These are phyloP conservation scores for Pichia sporocuriosa DNA, from an alignment of 805 yeast genomes.

Conservation along the genomic window DNA sequence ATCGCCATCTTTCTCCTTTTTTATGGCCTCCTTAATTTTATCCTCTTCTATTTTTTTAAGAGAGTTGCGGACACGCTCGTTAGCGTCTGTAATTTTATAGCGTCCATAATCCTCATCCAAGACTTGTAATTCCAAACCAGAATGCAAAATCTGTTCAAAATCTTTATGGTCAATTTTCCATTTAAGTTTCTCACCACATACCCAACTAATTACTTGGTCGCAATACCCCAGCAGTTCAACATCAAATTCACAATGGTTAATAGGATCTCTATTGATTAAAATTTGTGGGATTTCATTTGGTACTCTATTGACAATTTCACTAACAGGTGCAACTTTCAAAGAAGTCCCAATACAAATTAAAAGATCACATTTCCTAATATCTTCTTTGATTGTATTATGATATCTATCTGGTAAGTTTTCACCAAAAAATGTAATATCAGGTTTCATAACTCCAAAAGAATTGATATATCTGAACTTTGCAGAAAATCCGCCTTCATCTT, in stretches of 20 bases:
- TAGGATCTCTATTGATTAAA: constrained; percentile 69
- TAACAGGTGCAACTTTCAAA: constrained; percentile 85
- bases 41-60: constrained; percentile 4
- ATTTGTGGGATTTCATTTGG: constrained; percentile 76
- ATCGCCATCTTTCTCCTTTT: not conserved
- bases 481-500: constrained; percentile 27
- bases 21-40: constrained; percentile 1
- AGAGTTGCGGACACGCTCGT: constrained; percentile 18
- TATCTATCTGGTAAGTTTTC: constrained; percentile 70
- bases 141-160: constrained; percentile 32
- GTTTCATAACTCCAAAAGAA: constrained; percentile 78
- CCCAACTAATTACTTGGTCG: constrained; percentile 70
- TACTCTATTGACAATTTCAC: constrained; percentile 73
- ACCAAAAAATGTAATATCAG: constrained; percentile 89
- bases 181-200: constrained; percentile 43
- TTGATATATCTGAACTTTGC: constrained; percentile 31
- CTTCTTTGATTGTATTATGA: constrained; percentile 53
- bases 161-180: constrained; percentile 59
- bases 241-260: constrained; percentile 73
- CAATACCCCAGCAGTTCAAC: constrained; percentile 70
- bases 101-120: constrained; percentile 30
- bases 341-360: constrained; percentile 86
- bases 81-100: constrained; percentile 29
- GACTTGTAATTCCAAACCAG: constrained; percentile 26
- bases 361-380: constrained; percentile 64